phyloP scores from a whole-genome alignment of 208 protist species.

The Endotrypanum monterogeii region DNA sequence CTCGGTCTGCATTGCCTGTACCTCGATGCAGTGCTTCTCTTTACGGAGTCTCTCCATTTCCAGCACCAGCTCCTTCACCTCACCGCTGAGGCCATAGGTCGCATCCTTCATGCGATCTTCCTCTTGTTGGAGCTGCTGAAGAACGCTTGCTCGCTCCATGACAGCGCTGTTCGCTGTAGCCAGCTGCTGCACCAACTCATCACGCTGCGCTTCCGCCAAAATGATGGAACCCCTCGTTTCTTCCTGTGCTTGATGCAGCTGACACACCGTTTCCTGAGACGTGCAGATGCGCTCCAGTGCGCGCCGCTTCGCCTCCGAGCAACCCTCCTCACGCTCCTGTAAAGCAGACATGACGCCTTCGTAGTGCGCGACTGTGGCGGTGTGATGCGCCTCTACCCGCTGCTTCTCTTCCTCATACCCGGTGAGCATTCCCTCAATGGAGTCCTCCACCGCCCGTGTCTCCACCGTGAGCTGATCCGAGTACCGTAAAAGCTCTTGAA shows the following conservation, averaged over 20 bases:
- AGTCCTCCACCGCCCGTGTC: conserved; percentile 26
- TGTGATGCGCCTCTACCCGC: conserved; percentile 13
- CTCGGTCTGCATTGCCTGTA: conserved; percentile 59
- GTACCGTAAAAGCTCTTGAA: conserved; percentile 12
- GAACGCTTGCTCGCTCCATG: conserved; percentile 14
- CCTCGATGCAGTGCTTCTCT: conserved; percentile 25
- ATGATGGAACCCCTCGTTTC: conserved; percentile 58
- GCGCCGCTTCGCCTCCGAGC: conserved; percentile 35
- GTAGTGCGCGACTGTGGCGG: conserved; percentile 23
- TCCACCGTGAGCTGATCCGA: conserved; percentile 17
- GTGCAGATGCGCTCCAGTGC: conserved; percentile 34
- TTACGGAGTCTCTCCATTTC: conserved; percentile 53
- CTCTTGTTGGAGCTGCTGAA: conserved; percentile 38
- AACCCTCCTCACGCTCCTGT: conserved; percentile 39
- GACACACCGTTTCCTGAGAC: conserved; percentile 22
- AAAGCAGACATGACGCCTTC: conserved; percentile 18
- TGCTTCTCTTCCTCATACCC: conserved; percentile 32
- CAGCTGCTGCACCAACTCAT: conserved; percentile 31
- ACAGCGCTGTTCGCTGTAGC: conserved; percentile 15
- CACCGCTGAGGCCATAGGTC: conserved; percentile 66
- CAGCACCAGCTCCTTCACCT: conserved; percentile 70
- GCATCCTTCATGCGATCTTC: conserved; percentile 66
- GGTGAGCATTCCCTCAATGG: conserved; percentile 33
- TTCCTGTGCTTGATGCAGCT: conserved; percentile 38
- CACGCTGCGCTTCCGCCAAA: conserved; percentile 47